Percentiles rank a stretch among this genome's conserved stretches.
These are phyloP conservation scores for Knoxdaviesia capensis DNA, from an alignment of 2,329 filamentous ascomycete genomes.

Conservation along the genomic window DNA sequence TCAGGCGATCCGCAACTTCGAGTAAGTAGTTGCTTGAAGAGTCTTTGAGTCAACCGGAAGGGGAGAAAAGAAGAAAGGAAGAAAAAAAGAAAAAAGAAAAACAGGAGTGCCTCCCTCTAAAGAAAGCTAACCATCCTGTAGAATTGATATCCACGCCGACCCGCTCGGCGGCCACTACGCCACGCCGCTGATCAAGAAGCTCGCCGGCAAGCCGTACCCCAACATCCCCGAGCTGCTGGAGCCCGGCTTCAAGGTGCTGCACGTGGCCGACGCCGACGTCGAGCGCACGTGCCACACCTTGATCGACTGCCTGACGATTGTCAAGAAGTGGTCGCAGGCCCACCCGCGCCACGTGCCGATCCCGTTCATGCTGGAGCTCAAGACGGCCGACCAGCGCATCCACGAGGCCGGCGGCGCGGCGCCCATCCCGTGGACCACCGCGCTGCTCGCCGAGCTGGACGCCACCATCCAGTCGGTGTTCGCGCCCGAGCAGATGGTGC, in stretches of 20 bases:
- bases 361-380: slow-evolving; percentile 27
- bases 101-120: neutral
- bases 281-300: slow-evolving; percentile 24
- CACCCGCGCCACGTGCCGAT: slow-evolving; percentile 23
- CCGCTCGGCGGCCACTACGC: slow-evolving; percentile 25
- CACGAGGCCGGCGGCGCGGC: slow-evolving; percentile 13
- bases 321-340: slow-evolving; percentile 22
- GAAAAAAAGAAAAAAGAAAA: too few species aligned
- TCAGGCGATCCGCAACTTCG: slow-evolving; percentile 23
- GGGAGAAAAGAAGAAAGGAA: too few species aligned
- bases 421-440: slow-evolving; percentile 20
- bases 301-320: slow-evolving; percentile 18
- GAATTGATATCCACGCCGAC: slow-evolving; percentile 25
- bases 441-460: slow-evolving; percentile 21
- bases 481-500: slow-evolving; percentile 17
- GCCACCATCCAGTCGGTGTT: slow-evolving; percentile 24
- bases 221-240: slow-evolving; percentile 17
- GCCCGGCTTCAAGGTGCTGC: slow-evolving; percentile 26
- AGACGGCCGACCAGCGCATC: slow-evolving; percentile 12
- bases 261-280: slow-evolving; percentile 27
- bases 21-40: slow-evolving; percentile 8
- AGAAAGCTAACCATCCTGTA: neutral
- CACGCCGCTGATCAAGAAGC: slow-evolving; percentile 19
- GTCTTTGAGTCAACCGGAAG: neutral
- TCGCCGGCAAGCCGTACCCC: slow-evolving; percentile 17